Evolutionary conservation across 192 early-diverging fungal genomes (phyloP).

Genomic region (Coemansia sp.): DNA sequence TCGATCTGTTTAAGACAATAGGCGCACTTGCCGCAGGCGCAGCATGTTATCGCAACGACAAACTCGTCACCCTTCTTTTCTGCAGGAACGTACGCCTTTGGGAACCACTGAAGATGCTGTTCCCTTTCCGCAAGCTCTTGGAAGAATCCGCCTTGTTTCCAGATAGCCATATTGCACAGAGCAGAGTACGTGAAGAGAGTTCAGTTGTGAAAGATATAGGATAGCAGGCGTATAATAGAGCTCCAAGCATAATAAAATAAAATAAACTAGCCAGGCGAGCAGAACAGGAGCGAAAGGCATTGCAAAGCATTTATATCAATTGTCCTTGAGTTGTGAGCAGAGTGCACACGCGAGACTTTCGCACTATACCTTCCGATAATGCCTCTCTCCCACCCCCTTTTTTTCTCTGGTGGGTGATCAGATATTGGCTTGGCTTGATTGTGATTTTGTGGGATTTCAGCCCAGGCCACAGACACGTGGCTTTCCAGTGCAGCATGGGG

Average conservation of each 20-base stretch:
- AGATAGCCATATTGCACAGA: constrained; percentile 38
- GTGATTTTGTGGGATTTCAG: background rate
- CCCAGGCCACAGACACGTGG: background rate
- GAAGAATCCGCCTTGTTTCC: constrained; percentile 58
- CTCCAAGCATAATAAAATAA: background rate
- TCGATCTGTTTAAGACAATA: constrained; percentile 20
- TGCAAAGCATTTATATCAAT: background rate
- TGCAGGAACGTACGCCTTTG: constrained; percentile 54
- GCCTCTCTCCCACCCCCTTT: background rate
- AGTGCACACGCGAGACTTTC: background rate
- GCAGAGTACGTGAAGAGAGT: background rate
- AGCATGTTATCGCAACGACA: constrained; percentile 42
- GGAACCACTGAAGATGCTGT: constrained; percentile 57
- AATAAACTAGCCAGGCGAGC: background rate
- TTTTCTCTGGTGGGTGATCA: background rate
- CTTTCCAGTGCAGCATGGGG: too few species aligned
- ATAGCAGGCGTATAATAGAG: background rate
- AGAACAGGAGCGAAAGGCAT: background rate
- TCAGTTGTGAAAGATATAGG: background rate
- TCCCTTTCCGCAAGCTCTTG: constrained; percentile 56
- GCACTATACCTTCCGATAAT: background rate
- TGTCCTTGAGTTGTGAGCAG: background rate
- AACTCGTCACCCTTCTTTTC: constrained; percentile 46
- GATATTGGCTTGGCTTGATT: background rate
- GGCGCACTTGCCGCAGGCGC: constrained; percentile 43